Conservation (phyloP, 1,284 basidiomycete genomes). For the Austropuccinia psidii region DNA sequence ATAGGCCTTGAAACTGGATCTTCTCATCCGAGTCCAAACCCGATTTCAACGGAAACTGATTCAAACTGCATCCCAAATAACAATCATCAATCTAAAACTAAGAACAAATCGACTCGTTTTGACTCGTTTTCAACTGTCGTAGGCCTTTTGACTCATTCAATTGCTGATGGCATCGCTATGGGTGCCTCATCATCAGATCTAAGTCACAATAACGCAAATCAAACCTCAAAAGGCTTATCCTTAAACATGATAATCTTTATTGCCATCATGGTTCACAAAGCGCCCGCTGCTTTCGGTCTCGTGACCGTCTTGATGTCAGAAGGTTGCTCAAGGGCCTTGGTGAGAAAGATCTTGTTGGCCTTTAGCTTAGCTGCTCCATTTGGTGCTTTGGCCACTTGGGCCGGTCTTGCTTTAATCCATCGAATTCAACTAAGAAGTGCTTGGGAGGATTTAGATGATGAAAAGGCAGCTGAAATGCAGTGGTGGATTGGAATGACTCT, state of each 20-base stretch:
- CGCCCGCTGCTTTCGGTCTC: conserved; percentile 43
- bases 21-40: no score
- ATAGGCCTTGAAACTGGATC: no score
- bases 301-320: conserved; percentile 39
- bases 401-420: conserved; percentile 55
- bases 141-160: conserved; percentile 72
- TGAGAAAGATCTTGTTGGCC: conserved; percentile 64
- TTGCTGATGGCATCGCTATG: conserved; percentile 81
- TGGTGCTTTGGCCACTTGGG: conserved; percentile 62
- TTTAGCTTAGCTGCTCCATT: conserved; percentile 73
- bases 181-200: conserved; percentile 56
- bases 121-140: conserved; percentile 65
- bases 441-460: background rate
- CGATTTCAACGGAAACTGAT: no score
- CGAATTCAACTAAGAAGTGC: background rate
- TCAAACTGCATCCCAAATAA: no score
- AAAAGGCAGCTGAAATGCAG: conserved; percentile 2
- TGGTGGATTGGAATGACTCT: conserved; percentile 66
- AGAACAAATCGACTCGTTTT: conserved; percentile 21
- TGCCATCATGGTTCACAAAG: conserved; percentile 76
- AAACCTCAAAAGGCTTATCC: conserved; percentile 41
- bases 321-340: conserved; percentile 57
- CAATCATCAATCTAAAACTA: no score
- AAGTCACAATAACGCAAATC: conserved; percentile 1
- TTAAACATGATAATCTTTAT: conserved; percentile 75